Evolutionary conservation across 306 rosid species (phyloP).

Genomic region (Castanospermum australe): DNA sequence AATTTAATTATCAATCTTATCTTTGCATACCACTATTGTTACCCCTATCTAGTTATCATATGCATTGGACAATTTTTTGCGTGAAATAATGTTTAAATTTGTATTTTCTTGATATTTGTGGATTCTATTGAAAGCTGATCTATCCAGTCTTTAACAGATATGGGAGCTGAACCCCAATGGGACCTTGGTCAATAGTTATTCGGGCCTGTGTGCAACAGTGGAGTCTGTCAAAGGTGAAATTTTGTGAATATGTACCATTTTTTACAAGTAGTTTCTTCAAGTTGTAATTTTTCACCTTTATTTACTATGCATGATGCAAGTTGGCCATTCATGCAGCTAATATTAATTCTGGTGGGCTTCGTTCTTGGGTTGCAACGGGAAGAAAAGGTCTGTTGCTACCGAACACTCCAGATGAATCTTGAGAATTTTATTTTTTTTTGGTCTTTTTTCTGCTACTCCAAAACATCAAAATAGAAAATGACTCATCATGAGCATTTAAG

Average conservation of each 20-base stretch:
- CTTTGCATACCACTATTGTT: neutral
- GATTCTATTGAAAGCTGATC: conserved; percentile 31
- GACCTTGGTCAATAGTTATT: conserved; percentile 73
- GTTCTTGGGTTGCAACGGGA: conserved; percentile 89
- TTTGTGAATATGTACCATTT: neutral
- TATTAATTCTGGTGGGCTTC: conserved; percentile 45
- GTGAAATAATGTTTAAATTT: neutral
- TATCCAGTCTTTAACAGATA: conserved; percentile 45
- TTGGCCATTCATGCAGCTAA: conserved; percentile 48
- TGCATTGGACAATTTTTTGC: neutral
- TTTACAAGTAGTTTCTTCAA: neutral
- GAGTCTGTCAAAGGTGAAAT: conserved; percentile 50
- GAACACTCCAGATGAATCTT: neutral
- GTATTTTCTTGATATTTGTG: conserved; percentile 4
- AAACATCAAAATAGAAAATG: neutral
- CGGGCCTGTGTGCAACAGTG: conserved; percentile 73
- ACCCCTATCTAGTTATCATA: neutral
- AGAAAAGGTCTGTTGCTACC: conserved; percentile 45
- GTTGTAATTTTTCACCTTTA: neutral
- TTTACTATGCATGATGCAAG: conserved; percentile 18
- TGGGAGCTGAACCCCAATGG: conserved; percentile 76
- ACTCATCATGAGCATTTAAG: neutral
- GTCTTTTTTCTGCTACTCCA: conserved; percentile 2
- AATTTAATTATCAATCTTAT: neutral
- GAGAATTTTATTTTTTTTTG: neutral